phyloP scores from a whole-genome alignment of 129 eudicot species.

The Chrysanthemum seticuspe region DNA sequence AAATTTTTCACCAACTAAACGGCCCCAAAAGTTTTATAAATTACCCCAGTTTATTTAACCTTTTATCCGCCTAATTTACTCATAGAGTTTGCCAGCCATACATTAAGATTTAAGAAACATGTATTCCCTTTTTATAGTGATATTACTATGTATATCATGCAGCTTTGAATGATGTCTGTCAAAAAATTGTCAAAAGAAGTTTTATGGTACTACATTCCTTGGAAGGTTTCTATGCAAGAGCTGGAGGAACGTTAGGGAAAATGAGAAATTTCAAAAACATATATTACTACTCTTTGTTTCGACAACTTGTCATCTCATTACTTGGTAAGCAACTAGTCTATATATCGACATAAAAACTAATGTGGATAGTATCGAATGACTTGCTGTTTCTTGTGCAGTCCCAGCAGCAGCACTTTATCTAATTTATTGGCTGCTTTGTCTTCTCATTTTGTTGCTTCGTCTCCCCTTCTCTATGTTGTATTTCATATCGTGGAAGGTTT shows the following conservation, averaged over 20 bases:
- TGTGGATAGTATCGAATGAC: background rate
- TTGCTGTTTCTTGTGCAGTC: background rate
- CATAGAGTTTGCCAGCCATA: background rate
- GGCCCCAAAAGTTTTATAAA: too few relatives aligned
- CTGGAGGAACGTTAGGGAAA: background rate
- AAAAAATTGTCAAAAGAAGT: background rate
- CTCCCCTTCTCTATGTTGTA: background rate
- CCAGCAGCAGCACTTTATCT: background rate
- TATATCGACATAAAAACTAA: too few relatives aligned
- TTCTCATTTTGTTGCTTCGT: background rate
- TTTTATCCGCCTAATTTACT: too few relatives aligned
- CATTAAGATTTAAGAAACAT: background rate
- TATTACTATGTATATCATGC: background rate
- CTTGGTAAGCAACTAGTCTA: background rate
- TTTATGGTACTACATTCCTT: background rate
- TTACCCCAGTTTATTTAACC: too few relatives aligned
- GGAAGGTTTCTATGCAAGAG: background rate
- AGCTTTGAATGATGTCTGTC: background rate
- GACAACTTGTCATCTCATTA: background rate
- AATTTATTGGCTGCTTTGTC: background rate
- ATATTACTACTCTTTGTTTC: background rate
- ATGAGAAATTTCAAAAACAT: background rate
- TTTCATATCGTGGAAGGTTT: background rate
- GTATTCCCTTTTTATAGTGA: background rate
- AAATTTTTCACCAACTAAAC: too few relatives aligned